Evolutionary conservation across 139 green algal genomes (phyloP).

Genomic region (Pleodorina starrii): DNA sequence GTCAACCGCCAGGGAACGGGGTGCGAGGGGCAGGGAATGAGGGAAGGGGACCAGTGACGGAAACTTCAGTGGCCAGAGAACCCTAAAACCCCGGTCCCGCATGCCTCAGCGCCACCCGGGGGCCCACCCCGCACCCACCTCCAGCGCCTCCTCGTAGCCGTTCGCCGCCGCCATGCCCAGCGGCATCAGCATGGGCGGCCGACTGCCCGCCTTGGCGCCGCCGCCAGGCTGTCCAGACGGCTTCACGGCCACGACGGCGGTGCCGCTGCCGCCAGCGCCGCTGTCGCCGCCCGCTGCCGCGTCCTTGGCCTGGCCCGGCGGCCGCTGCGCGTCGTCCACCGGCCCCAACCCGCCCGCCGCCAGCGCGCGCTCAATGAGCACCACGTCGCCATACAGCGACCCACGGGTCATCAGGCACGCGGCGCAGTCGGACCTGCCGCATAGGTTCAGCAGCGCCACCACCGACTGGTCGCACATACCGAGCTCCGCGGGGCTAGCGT

Average conservation of each 20-base stretch:
- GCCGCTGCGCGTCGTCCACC: constrained; percentile 33
- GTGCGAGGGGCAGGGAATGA: no score
- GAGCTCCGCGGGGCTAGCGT: constrained; percentile 20
- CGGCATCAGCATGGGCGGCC: constrained; percentile 46
- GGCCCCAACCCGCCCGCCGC: constrained; percentile 20
- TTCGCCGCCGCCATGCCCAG: constrained; percentile 42
- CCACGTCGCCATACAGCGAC: constrained; percentile 12
- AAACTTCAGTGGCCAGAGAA: no score
- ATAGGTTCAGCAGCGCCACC: constrained; percentile 44
- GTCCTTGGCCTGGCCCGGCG: not conserved
- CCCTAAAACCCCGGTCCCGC: no score
- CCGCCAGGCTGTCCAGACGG: not conserved
- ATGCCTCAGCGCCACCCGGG: no score
- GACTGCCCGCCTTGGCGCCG: not conserved
- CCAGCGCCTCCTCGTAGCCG: constrained; percentile 10
- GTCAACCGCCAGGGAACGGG: no score
- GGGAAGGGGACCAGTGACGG: no score
- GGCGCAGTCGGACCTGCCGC: constrained; percentile 27
- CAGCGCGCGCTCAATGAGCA: not conserved
- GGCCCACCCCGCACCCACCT: no score
- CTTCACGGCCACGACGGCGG: not conserved
- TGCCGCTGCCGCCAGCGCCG: not conserved
- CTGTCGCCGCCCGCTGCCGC: no score
- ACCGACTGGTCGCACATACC: constrained; percentile 50
- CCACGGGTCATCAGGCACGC: constrained; percentile 43